Conservation (phyloP, 2,329 filamentous ascomycete genomes). For the Zymoseptoria ardabiliae region DNA sequence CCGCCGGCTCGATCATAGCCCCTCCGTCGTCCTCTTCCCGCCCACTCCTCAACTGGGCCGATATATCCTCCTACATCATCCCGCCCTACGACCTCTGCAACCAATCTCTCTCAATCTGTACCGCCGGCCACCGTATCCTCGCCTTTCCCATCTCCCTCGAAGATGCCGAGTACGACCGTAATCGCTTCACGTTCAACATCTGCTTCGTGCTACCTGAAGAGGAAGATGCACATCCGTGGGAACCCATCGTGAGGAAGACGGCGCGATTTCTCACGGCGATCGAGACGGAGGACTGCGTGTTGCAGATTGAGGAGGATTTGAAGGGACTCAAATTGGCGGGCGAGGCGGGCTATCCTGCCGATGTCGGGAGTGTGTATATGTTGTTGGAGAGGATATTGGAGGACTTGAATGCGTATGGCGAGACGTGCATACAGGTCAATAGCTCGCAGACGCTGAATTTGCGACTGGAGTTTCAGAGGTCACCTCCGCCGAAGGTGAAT, state of each 20-base stretch:
- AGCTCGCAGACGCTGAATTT: conserved; percentile 24
- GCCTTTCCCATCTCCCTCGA: conserved; percentile 85
- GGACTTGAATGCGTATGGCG: conserved; percentile 92
- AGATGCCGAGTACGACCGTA: conserved; percentile 66
- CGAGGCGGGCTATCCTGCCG: conserved; percentile 24
- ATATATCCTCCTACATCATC: conserved; percentile 87
- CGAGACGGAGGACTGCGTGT: conserved; percentile 82
- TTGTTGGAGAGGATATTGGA: conserved; percentile 82
- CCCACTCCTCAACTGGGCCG: conserved; percentile 51
- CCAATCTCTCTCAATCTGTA: conserved; percentile 69
- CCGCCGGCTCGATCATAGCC: conserved; percentile 18
- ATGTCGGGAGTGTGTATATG: conserved; percentile 48
- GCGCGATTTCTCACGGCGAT: conserved; percentile 79
- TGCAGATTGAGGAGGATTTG: conserved; percentile 54
- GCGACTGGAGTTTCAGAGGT: conserved; percentile 52
- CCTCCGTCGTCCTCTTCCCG: neutral
- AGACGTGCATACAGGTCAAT: conserved; percentile 50
- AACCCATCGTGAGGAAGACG: conserved; percentile 72
- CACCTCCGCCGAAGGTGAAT: conserved; percentile 67
- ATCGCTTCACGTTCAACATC: conserved; percentile 97
- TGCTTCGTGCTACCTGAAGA: conserved; percentile 69
- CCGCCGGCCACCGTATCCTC: conserved; percentile 72
- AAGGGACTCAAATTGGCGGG: conserved; percentile 21
- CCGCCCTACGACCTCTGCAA: conserved; percentile 93
- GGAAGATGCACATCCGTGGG: conserved; percentile 61